Base-by-base conservation (phyloP, 306 rosid species). In the Trichosanthes cucumerina region DNA sequence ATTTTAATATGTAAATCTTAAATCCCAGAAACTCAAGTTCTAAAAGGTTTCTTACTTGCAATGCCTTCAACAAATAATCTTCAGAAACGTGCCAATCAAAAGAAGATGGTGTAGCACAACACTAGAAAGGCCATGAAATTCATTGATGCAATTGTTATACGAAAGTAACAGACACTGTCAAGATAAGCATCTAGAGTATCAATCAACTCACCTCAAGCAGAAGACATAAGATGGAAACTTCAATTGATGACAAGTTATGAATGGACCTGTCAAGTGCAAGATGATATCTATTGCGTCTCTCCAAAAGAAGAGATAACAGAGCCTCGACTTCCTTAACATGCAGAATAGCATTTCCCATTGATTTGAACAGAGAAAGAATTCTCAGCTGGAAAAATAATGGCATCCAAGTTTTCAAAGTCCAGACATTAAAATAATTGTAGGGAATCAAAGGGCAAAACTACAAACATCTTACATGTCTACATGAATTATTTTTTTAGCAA, bases 301-400 rank as follows among this genome's bases (percentile, higher is more conserved):
- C 80, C 86, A 94, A 62, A 79, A 90, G 95, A 50, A 62, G 78
- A 49, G 88, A 81, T 81, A 94, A 84, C 70, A 88, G 80, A 23
- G 88, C 86, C 70, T 81, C 83, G 21, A 90, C 86, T 71, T 88
- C 91, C 65, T 81, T 81, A 81, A 85, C 80, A 53, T 71, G 82
- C 83, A 86, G 31, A 82, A 95, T 68, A 52, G 85, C 84, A 82
- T 83, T 83, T 81, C 97, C 97, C 75, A 86, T 83, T 83, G 90
- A 97, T 84, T 87, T 90, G 79, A 95, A 88, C 89, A 92, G 80
- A 77, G 97, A 90, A 59, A 92, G 82, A 86, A 92, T 85, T 87
- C 77, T 90, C 76, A 90, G 86, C 98, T 94, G 97, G 84, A 81
- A 83, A 28, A 39, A 80, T 18, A 21, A 26, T 34, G 39, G 47